Base-by-base conservation (phyloP, 2,329 filamentous ascomycete species). In the Talaromyces amestolkiae region DNA sequence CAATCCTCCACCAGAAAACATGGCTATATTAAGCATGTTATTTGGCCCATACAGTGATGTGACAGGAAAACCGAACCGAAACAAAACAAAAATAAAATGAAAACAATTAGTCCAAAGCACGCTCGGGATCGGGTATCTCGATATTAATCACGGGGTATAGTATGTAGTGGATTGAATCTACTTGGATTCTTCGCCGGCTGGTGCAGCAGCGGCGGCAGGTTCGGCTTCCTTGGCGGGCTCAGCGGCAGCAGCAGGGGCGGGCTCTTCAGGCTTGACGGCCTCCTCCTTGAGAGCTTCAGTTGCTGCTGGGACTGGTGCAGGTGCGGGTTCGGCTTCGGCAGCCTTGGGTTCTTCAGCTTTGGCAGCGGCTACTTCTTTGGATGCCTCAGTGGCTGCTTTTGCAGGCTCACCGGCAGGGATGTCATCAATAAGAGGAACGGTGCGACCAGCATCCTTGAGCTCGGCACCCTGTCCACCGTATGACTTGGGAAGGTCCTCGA, bases 391-490 rank as follows among this genome's bases (percentile, higher is more conserved):
- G 15, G 59, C 49, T 49, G 59, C 47, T 22, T 65, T 49, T 10
- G 67, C 64, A 37, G 65, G 61, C 22, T 66, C 56, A 10, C 62
- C 66, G 37, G 68, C 61, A 35, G 69, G 67, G 11, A 68, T 64
- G 13, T 76, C 73, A n/a, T 73, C 67, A 17, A 67, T 66, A 7
- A 79, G 69, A 6, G 70, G 69, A 27, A 79, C 72, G 10, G 74
- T 74, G 22, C 70, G 69, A 11, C 72, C 77, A 45, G 65, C 70
- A 2, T 79, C 81, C 61, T 79, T 77, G 66, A 88, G 73, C n/a
- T 79, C 76, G 3, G 76, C 75, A 8, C 86, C 89, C 71, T 88
- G 88, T 31, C 93, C 94, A 65, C 93, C 94, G 74, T 97, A 97
- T 67, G 85, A 87, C 69, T 85, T 84, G 1, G 93, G 92, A 58